Evolutionary conservation across 2,329 filamentous ascomycete species (phyloP).

Genomic region (Pseudogymnoascus sp.): DNA sequence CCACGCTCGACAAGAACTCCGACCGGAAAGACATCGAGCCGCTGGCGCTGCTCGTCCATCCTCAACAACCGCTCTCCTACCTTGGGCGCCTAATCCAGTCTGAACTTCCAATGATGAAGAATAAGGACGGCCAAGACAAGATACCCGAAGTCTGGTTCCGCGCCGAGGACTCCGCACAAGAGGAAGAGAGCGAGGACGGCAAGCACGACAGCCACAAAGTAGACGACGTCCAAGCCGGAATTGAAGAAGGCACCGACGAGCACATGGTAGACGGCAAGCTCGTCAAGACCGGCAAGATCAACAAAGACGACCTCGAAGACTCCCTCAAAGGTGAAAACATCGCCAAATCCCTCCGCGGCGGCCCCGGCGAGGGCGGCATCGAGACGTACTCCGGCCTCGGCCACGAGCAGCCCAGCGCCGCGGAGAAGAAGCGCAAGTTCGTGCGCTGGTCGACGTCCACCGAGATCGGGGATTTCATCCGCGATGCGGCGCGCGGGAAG

Average conservation of each 20-base stretch:
- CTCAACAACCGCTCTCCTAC: constrained; percentile 85
- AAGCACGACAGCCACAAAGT: constrained; percentile 41
- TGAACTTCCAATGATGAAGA: constrained; percentile 61
- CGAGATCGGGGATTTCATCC: constrained; percentile 89
- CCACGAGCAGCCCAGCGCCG: constrained; percentile 45
- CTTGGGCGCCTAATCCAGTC: constrained; percentile 83
- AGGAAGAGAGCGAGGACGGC: constrained; percentile 26
- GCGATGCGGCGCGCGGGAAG: constrained; percentile 74
- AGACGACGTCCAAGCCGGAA: constrained; percentile 28
- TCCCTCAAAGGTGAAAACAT: constrained; percentile 36
- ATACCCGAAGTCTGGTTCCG: constrained; percentile 71
- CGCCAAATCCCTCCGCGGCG: constrained; percentile 38
- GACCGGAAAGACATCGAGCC: constrained; percentile 71
- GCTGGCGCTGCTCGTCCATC: constrained; percentile 76
- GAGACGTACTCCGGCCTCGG: constrained; percentile 67
- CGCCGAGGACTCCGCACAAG: constrained; percentile 64
- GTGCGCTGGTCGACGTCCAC: constrained; percentile 84
- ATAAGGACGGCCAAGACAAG: constrained; percentile 57
- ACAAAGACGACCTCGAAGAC: constrained; percentile 17
- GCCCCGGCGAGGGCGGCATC: constrained; percentile 50
- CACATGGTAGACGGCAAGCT: constrained; percentile 41
- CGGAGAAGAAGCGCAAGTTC: constrained; percentile 49
- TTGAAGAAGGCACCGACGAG: constrained; percentile 38
- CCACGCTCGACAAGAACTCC: constrained; percentile 49
- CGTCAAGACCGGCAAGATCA: constrained; percentile 31